Conservation (phyloP, 1,139 yeast species). For the Kurtzmaniella quercitrusa region DNA sequence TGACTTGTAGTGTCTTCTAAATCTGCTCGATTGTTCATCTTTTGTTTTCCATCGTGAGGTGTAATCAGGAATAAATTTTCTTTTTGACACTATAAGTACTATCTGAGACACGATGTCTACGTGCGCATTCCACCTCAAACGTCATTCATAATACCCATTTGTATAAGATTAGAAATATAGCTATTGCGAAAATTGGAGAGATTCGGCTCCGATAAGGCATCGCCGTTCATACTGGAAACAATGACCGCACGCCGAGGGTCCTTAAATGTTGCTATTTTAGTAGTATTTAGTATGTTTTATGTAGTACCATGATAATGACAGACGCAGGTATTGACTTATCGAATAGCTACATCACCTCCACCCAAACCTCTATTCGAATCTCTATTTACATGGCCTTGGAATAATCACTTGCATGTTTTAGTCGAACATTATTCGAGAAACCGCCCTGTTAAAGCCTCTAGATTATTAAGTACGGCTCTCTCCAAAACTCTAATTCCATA, state of each 20-base stretch:
- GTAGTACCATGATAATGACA: too few relatives aligned
- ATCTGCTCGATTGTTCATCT: not conserved
- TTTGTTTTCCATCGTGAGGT: not conserved
- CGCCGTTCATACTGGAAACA: too few relatives aligned
- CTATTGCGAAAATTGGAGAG: not conserved
- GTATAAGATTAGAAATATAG: too few relatives aligned
- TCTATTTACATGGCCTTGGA: constrained; percentile 9
- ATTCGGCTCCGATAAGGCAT: not conserved
- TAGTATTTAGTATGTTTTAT: too few relatives aligned
- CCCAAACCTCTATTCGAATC: constrained; percentile 8
- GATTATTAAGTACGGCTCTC: constrained; percentile 16
- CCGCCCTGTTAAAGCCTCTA: constrained; percentile 3
- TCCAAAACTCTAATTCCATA: constrained; percentile 23
- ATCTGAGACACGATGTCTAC: not conserved
- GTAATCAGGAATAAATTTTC: not conserved
- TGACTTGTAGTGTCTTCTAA: not conserved
- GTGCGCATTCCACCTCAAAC: not conserved
- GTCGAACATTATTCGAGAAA: constrained; percentile 5
- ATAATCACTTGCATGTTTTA: not conserved
- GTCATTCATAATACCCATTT: too few relatives aligned
- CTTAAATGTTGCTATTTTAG: too few relatives aligned
- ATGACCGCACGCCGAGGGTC: too few relatives aligned
- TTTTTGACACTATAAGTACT: not conserved
- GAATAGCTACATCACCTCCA: too few relatives aligned
- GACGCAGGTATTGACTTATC: too few relatives aligned